Percentiles rank a stretch among this genome's conserved stretches.
phyloP scores from a whole-genome alignment of 1,284 basidiomycete species.

The Anthracocystis walkeri region DNA sequence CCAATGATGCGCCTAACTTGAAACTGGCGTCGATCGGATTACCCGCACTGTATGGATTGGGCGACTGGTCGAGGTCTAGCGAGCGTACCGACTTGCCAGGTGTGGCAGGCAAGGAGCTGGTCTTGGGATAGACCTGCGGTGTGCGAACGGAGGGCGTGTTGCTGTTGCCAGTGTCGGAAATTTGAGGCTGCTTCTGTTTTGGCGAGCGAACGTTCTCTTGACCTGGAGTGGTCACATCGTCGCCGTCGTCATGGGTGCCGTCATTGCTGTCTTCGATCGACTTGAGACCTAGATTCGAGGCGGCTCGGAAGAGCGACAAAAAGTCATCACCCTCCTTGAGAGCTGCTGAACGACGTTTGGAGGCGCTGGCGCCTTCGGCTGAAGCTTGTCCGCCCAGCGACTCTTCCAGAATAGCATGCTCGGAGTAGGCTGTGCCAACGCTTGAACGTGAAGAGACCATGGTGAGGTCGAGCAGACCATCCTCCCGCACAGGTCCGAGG shows the following conservation, averaged over 20 bases:
- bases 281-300: constrained; percentile 21
- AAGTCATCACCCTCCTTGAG: constrained; percentile 31
- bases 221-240: constrained; percentile 20
- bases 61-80: constrained; percentile 43
- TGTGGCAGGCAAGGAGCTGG: constrained; percentile 26
- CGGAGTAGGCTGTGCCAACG: constrained; percentile 32
- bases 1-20: constrained; percentile 30
- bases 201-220: constrained; percentile 12
- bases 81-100: constrained; percentile 34
- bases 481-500: constrained; percentile 52
- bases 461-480: constrained; percentile 33
- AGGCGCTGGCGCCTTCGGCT: constrained; percentile 20
- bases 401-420: constrained; percentile 23
- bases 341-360: constrained; percentile 16
- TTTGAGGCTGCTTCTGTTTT: constrained; percentile 15
- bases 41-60: constrained; percentile 13
- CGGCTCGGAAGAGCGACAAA: constrained; percentile 34
- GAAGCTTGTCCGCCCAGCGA: constrained; percentile 12
- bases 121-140: constrained; percentile 36
- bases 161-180: constrained; percentile 22
- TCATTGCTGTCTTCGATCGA: constrained; percentile 16
- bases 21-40: constrained; percentile 49
- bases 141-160: constrained; percentile 30
- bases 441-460: constrained; percentile 42
- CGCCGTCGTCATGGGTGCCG: constrained; percentile 5